Percentiles rank a stretch among this genome's conserved stretches.
Evolutionary conservation across 2,329 filamentous ascomycete species (phyloP).

Genomic region (Orbilia oligospora): DNA sequence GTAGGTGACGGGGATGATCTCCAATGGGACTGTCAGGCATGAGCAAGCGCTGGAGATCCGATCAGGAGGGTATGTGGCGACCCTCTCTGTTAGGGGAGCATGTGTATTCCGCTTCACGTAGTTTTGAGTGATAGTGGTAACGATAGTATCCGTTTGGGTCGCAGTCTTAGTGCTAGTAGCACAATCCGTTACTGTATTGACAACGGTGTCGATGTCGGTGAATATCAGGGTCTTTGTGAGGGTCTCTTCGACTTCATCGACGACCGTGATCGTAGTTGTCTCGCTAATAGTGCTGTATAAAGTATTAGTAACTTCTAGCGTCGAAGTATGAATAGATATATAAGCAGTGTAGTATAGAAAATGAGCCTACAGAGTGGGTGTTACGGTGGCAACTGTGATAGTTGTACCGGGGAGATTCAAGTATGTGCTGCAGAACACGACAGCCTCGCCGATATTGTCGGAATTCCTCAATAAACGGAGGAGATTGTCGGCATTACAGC

Average conservation of each 20-base stretch:
- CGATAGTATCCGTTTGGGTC: slow-evolving; percentile 1
- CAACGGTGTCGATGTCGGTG: slow-evolving; percentile 1
- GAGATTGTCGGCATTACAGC: slow-evolving; percentile 22
- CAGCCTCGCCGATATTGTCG: slow-evolving; percentile 5
- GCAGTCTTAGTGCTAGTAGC: slow-evolving; percentile 1
- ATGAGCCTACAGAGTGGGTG: slow-evolving; percentile 15
- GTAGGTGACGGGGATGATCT: slow-evolving; percentile 4
- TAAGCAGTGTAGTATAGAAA: not conserved
- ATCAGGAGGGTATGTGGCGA: slow-evolving; percentile 12
- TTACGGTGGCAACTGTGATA: slow-evolving; percentile 21
- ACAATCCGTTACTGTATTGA: not conserved
- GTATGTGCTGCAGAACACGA: slow-evolving; percentile 14
- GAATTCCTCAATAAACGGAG: slow-evolving; percentile 10
- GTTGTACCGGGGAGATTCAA: slow-evolving; percentile 15
- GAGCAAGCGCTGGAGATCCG: slow-evolving; percentile 24
- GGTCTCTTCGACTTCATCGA: slow-evolving; percentile 8
- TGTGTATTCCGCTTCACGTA: slow-evolving; percentile 7
- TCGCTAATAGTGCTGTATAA: slow-evolving; percentile 6
- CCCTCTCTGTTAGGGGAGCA: not conserved
- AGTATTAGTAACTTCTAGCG: not conserved
- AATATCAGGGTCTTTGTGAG: slow-evolving; percentile 12
- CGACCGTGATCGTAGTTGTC: slow-evolving; percentile 1
- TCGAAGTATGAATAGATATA: no score
- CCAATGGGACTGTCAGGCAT: slow-evolving; percentile 19
- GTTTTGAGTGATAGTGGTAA: slow-evolving; percentile 4